Conservation (phyloP, 139 green algal species). For the Penium margaritaceum region DNA sequence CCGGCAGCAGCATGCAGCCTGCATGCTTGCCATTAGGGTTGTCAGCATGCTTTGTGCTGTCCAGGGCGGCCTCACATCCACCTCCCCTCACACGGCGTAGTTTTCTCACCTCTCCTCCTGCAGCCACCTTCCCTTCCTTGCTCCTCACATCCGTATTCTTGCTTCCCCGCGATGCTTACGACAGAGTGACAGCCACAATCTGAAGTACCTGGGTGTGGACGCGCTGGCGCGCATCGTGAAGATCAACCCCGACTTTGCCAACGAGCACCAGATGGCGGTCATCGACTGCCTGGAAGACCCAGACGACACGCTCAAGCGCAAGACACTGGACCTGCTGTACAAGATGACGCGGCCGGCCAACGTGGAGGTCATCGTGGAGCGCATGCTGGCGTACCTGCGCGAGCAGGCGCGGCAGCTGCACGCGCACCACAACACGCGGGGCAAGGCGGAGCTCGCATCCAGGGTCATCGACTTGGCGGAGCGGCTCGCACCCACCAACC, state of each 20-base stretch:
- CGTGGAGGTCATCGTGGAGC: constrained; percentile 84
- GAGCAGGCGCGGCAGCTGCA: constrained; percentile 22
- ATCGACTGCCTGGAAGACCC: constrained; percentile 93
- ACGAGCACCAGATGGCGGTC: constrained; percentile 83
- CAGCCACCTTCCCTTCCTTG: neutral
- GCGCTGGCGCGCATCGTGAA: constrained; percentile 70
- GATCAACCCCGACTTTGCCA: constrained; percentile 63
- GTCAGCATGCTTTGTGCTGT: neutral
- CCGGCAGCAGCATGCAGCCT: neutral
- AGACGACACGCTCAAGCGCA: constrained; percentile 86
- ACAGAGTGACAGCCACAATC: constrained; percentile 68
- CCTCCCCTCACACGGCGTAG: neutral
- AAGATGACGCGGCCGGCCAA: constrained; percentile 90
- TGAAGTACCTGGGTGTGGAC: constrained; percentile 81
- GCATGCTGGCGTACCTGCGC: constrained; percentile 82
- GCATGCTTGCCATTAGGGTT: neutral
- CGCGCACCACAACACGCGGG: constrained; percentile 23
- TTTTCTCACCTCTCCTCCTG: neutral
- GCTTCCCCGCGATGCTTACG: neutral
- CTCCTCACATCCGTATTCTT: neutral
- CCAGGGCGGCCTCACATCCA: neutral
- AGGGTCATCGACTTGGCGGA: constrained; percentile 73
- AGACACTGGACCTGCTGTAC: constrained; percentile 90
- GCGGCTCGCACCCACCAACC: constrained; percentile 73
- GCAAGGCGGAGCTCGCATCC: constrained; percentile 52